These are phyloP conservation scores for Xylariomycetidae sp. DNA, from an alignment of 2,329 filamentous ascomycete species.

Conservation along the genomic window DNA sequence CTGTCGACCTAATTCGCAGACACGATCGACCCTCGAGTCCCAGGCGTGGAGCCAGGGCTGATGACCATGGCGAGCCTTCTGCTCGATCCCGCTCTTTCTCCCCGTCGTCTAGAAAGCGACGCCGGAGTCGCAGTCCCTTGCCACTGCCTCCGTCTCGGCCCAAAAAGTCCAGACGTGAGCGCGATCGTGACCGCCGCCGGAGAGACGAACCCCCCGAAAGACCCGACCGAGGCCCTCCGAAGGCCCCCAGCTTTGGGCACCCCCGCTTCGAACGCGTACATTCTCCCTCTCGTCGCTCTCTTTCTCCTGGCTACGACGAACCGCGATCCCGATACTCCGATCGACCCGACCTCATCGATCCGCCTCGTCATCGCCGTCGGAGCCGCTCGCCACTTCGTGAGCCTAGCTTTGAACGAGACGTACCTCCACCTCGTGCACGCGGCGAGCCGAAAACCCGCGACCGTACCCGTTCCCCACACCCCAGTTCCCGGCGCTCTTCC, in stretches of 20 bases:
- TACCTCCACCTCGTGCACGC: constrained; percentile 13
- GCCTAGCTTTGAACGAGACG: constrained; percentile 14
- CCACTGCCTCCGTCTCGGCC: constrained; percentile 30
- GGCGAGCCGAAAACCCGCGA: constrained; percentile 18
- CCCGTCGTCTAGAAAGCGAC: constrained; percentile 34
- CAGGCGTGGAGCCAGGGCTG: constrained; percentile 26
- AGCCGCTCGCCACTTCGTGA: constrained; percentile 22
- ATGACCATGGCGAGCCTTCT: constrained; percentile 28
- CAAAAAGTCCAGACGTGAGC: constrained; percentile 37
- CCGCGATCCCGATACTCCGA: constrained; percentile 18
- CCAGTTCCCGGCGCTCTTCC: constrained; percentile 24
- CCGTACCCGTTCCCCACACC: constrained; percentile 21
- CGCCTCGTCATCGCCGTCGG: constrained; percentile 16
- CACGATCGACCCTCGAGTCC: constrained; percentile 25
- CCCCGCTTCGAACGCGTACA: constrained; percentile 12
- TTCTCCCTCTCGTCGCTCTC: constrained; percentile 21
- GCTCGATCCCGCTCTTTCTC: constrained; percentile 28
- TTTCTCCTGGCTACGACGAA: constrained; percentile 19
- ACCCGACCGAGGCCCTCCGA: constrained; percentile 18
- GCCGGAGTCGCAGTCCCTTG: constrained; percentile 35
- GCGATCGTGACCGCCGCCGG: constrained; percentile 25
- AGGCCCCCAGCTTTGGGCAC: constrained; percentile 14
- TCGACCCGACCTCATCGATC: constrained; percentile 16
- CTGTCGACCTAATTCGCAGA: constrained; percentile 19
- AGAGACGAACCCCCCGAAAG: constrained; percentile 18